Evolutionary conservation across 2,329 filamentous ascomycete species (phyloP).

Genomic region (Beauveria australis): DNA sequence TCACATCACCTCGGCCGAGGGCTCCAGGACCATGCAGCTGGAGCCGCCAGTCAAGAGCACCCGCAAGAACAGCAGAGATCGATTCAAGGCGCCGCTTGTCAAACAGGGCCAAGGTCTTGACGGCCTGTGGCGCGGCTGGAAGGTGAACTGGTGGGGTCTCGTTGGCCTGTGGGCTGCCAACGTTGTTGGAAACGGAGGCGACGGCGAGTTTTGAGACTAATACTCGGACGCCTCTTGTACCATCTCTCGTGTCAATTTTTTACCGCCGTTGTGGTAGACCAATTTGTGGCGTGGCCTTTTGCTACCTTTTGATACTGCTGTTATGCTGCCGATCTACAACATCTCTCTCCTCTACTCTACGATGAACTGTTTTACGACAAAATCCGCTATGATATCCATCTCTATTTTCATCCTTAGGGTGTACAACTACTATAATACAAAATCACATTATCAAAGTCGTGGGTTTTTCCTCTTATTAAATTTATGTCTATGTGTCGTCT

Average conservation of each 20-base stretch:
- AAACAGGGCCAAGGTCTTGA: constrained; percentile 58
- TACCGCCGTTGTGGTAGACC: neutral
- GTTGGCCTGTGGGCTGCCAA: constrained; percentile 67
- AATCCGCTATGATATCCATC: constrained; percentile 32
- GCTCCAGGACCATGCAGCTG: constrained; percentile 43
- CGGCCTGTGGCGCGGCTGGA: constrained; percentile 66
- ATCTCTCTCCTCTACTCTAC: constrained; percentile 12
- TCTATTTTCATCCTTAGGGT: constrained; percentile 14
- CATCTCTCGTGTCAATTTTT: neutral
- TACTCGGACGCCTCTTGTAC: neutral
- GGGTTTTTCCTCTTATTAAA: neutral
- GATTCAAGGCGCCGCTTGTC: constrained; percentile 28
- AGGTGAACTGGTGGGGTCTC: constrained; percentile 69
- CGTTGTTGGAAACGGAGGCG: constrained; percentile 52
- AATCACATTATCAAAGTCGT: neutral
- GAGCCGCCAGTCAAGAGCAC: constrained; percentile 24
- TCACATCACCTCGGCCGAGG: constrained; percentile 77
- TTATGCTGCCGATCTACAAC: neutral
- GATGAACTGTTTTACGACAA: constrained; percentile 5
- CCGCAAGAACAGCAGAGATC: constrained; percentile 25
- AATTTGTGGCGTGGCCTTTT: constrained; percentile 4
- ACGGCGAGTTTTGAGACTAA: constrained; percentile 47
- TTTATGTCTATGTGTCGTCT: neutral
- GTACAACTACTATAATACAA: constrained; percentile 14
- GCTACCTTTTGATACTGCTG: neutral